These are phyloP conservation scores for Pyrus betulifolia DNA, from an alignment of 306 rosid genomes.

Conservation along the genomic window DNA sequence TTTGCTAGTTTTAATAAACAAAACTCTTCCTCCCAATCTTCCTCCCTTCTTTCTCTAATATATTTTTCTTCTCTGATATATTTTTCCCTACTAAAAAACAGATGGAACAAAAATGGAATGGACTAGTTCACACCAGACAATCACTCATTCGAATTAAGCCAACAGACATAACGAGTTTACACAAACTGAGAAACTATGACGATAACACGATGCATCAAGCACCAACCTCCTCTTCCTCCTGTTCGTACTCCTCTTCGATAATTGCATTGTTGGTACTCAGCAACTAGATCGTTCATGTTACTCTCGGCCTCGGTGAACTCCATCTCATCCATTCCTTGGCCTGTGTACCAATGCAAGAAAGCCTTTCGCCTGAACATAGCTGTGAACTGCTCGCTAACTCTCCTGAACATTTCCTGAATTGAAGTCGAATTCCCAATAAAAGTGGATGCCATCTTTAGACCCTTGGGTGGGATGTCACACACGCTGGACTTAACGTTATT, in stretches of 20 bases:
- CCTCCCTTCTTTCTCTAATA: neutral
- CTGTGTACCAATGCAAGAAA: constrained; percentile 77
- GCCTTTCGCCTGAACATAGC: constrained; percentile 85
- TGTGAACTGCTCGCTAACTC: constrained; percentile 90
- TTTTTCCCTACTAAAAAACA: neutral
- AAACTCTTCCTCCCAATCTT: too few species aligned
- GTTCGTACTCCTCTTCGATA: constrained; percentile 40
- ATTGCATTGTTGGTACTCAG: constrained; percentile 86
- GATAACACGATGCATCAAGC: constrained; percentile 28
- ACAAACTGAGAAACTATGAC: constrained; percentile 9
- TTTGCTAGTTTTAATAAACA: too few species aligned
- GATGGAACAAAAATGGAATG: neutral
- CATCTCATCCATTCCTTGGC: constrained; percentile 94
- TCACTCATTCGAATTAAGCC: constrained; percentile 12
- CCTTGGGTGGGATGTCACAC: constrained; percentile 81
- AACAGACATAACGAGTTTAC: constrained; percentile 15
- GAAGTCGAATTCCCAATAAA: constrained; percentile 76
- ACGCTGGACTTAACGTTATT: constrained; percentile 83
- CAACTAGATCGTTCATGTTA: constrained; percentile 83
- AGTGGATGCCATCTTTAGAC: constrained; percentile 68
- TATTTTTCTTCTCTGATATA: neutral
- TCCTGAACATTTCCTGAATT: constrained; percentile 85
- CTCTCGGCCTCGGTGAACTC: constrained; percentile 91
- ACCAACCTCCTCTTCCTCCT: constrained; percentile 48
- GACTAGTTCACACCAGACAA: constrained; percentile 2